These are phyloP conservation scores for Colletotrichum musicola DNA, from an alignment of 2,329 filamentous ascomycete genomes.

Conservation along the genomic window DNA sequence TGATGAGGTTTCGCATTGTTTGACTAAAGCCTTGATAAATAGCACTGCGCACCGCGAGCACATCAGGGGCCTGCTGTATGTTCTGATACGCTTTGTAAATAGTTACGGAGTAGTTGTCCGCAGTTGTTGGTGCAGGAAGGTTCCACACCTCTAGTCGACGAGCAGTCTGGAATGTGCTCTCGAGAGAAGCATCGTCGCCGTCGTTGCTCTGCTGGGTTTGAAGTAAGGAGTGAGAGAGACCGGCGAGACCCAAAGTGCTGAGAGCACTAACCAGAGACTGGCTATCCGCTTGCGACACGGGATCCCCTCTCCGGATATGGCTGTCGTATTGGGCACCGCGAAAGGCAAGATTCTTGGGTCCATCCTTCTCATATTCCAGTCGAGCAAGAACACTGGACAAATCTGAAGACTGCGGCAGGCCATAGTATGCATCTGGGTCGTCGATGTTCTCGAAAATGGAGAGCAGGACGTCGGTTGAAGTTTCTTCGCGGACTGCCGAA, in stretches of 20 bases:
- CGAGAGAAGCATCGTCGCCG: conserved; percentile 69
- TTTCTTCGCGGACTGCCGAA: conserved; percentile 63
- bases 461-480: conserved; percentile 78
- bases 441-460: conserved; percentile 92
- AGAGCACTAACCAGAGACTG: conserved; percentile 82
- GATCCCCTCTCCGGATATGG: conserved; percentile 74
- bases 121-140: conserved; percentile 77
- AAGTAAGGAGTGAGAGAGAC: conserved; percentile 84
- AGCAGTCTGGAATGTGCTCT: conserved; percentile 83
- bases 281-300: conserved; percentile 69
- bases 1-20: conserved; percentile 70
- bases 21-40: conserved; percentile 74
- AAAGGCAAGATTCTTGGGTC: conserved; percentile 88
- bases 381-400: conserved; percentile 83
- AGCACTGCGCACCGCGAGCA: conserved; percentile 64
- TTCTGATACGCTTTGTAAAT: conserved; percentile 87
- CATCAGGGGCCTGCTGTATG: conserved; percentile 75
- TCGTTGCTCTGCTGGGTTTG: conserved; percentile 74
- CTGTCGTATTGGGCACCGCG: conserved; percentile 92
- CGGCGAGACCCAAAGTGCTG: conserved; percentile 84
- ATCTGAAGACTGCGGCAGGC: conserved; percentile 82
- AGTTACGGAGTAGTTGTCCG: conserved; percentile 73
- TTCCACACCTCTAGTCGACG: conserved; percentile 93
- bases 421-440: conserved; percentile 97
- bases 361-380: conserved; percentile 90